Evolutionary conservation across 129 eudicot species (phyloP), one percentile per base, ranked within the genome.

Genomic region (Chrysanthemum lavandulifolium): DNA sequence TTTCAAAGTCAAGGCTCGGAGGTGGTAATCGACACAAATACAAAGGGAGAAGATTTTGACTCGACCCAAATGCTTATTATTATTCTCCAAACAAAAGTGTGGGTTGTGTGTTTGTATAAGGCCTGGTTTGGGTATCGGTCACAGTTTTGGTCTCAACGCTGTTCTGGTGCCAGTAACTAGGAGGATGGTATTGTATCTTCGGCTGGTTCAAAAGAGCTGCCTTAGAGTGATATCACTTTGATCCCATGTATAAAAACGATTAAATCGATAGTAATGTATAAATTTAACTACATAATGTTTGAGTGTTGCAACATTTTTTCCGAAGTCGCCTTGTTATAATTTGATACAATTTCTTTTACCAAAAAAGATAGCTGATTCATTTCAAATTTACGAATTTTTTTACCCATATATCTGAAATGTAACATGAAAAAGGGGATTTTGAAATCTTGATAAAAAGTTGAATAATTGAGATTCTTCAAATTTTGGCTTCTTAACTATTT

Each of bases 1-100:
- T 65, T 40, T 73, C 88, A 7, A 68, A 45, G 79, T 65, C 94
- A 45, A 56, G 79, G 69, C 78, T 73, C 10, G 53, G 66, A 68
- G 72, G 64, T 45, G 79, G 68, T 75, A 76, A 74, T 49, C 79
- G 80, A 73, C 76, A 68, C 62, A 79, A 74, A 23, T 81, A 50
- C 49, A 77, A 76, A 82, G 79, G 83, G 62, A 74, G 74, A 76
- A 61, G 86, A 76, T 79, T 71, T 64, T 84, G 62, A 68, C 40
- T 16, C 12, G 9, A 18, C n/a, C 43, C 45, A 31, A 63, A 25
- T 43, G 77, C 8, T 78, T 53, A 13, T 33, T 13, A 13, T 71
- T 72, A 43, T 71, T 65, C 68, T 60, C 61, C 14, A 51, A 23
- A 72, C 48, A 23, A 72, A 72, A 0, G 2, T 36, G 13, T 59